Evolutionary conservation across 345 rosid species (phyloP).

Genomic region (Populus davidiana): DNA sequence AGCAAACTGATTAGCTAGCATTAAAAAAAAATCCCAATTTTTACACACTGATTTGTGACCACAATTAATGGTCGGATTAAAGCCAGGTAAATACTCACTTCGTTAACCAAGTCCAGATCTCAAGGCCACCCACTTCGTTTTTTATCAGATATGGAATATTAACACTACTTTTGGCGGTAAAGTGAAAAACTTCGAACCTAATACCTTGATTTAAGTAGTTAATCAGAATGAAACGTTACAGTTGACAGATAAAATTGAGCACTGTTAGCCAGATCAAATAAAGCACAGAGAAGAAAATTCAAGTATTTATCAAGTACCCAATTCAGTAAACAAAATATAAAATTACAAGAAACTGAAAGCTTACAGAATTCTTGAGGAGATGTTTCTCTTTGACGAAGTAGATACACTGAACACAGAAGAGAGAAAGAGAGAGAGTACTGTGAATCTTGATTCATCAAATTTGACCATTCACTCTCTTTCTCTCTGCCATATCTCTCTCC

Average conservation of each 20-base stretch:
- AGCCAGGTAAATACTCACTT: background rate
- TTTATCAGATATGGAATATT: background rate
- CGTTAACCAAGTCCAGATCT: constrained; percentile 7
- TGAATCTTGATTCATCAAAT: background rate
- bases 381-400: constrained; percentile 10
- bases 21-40: background rate
- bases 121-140: background rate
- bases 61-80: background rate
- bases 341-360: background rate
- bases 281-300: background rate
- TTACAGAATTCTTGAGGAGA: constrained; percentile 20
- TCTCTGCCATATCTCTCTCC: constrained; percentile 5
- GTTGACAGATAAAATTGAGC: background rate
- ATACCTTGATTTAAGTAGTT: background rate
- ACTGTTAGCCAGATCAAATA: constrained; percentile 1
- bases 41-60: background rate
- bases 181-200: background rate
- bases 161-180: background rate
- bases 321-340: background rate
- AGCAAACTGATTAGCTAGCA: background rate
- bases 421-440: background rate
- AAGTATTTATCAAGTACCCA: constrained; percentile 7
- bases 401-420: constrained; percentile 2
- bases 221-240: background rate
- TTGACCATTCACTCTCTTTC: constrained; percentile 7